Percentiles rank a stretch among this genome's conserved stretches.
These are phyloP conservation scores for Beauveria pseudobassiana DNA, from an alignment of 2,329 filamentous ascomycete genomes.

Conservation along the genomic window DNA sequence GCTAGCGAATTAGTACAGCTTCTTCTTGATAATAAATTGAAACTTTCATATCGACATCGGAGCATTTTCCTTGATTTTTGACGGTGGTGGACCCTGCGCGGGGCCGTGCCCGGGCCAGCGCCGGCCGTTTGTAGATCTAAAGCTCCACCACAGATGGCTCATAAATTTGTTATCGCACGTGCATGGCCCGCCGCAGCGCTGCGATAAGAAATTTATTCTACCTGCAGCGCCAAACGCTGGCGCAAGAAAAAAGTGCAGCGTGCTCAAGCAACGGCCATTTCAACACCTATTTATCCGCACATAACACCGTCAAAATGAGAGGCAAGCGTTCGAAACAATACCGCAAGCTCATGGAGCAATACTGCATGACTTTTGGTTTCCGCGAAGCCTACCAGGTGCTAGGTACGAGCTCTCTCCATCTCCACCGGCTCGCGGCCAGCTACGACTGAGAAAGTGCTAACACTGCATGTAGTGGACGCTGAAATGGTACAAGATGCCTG, in stretches of 20 bases:
- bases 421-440: neutral
- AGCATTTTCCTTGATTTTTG: too few relatives aligned
- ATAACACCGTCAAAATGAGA: conserved; percentile 30
- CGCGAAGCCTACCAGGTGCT: conserved; percentile 91
- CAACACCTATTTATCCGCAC: neutral
- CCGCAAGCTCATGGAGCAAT: conserved; percentile 87
- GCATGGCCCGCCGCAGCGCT: conserved; percentile 12
- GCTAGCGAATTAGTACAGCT: too few relatives aligned
- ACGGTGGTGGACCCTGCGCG: neutral
- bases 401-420: conserved; percentile 34
- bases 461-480: conserved; percentile 57
- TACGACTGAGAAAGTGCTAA: conserved; percentile 15
- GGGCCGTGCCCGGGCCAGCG: neutral
- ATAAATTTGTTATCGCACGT: conserved; percentile 27
- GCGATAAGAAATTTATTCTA: conserved; percentile 35
- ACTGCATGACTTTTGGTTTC: conserved; percentile 80
- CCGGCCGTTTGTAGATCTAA: neutral
- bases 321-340: conserved; percentile 48
- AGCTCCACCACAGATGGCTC: neutral
- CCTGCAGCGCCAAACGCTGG: neutral
- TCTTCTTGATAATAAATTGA: too few relatives aligned
- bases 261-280: neutral
- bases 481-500: conserved; percentile 76
- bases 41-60: too few relatives aligned
- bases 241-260: neutral